Conservation (phyloP, 176 grass and related monocot species). For the Thinopyrum elongatum region DNA sequence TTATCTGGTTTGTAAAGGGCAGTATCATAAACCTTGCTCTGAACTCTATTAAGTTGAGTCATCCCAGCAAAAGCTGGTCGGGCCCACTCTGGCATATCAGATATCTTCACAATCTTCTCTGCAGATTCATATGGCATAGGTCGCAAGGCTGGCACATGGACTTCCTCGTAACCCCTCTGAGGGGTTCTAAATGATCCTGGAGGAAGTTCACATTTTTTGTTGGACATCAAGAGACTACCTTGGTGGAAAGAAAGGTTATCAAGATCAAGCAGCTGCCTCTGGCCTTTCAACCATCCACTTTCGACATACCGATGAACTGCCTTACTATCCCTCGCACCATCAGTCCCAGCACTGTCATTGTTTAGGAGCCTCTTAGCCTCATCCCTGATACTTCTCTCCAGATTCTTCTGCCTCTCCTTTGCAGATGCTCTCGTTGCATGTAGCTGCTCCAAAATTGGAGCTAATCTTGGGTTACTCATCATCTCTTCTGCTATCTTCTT, state of each 20-base stretch:
- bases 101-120: slow-evolving; percentile 88
- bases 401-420: slow-evolving; percentile 77
- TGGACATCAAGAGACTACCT: slow-evolving; percentile 85
- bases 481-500: slow-evolving; percentile 91
- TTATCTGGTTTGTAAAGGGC: slow-evolving; percentile 82
- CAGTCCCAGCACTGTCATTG: slow-evolving; percentile 37
- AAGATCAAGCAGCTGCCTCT: slow-evolving; percentile 81
- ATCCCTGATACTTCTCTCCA: slow-evolving; percentile 82
- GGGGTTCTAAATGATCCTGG: slow-evolving; percentile 57
- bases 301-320: slow-evolving; percentile 48
- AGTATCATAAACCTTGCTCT: slow-evolving; percentile 87
- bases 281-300: slow-evolving; percentile 82
- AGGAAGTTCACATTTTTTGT: slow-evolving; percentile 83
- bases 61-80: slow-evolving; percentile 76
- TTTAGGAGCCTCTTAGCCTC: slow-evolving; percentile 87
- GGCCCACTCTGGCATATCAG: slow-evolving; percentile 68
- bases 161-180: slow-evolving; percentile 89
- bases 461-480: slow-evolving; percentile 43
- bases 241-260: slow-evolving; percentile 80
- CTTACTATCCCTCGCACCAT: slow-evolving; percentile 42
- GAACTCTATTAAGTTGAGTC: slow-evolving; percentile 85
- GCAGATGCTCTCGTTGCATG: slow-evolving; percentile 86
- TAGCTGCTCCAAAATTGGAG: slow-evolving; percentile 78
- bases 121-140: slow-evolving; percentile 52
- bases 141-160: slow-evolving; percentile 72